A percentile compares a stretch with the other conserved stretches of the same genome.
Conservation (phyloP, 495 filamentous ascomycete genomes). For the Astrothelium macrocarpum region DNA sequence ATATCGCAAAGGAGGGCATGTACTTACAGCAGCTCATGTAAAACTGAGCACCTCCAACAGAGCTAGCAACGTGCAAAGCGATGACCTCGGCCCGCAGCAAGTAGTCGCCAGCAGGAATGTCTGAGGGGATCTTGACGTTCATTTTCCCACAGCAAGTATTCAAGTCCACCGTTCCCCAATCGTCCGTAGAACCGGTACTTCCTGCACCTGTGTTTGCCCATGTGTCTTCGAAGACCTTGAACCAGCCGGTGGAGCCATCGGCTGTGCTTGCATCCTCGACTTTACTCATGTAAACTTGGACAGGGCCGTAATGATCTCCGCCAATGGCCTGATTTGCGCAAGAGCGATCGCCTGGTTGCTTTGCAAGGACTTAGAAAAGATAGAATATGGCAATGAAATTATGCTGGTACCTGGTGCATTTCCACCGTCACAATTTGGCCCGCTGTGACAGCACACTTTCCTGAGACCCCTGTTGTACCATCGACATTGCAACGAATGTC, state of each 20-base stretch:
- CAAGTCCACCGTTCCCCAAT: conserved; percentile 37
- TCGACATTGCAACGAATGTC: conserved; percentile 3
- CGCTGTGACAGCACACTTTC: conserved; percentile 6
- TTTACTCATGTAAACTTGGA: conserved; percentile 45
- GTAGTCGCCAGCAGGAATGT: conserved; percentile 43
- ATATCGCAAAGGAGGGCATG: not conserved
- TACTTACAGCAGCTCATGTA: conserved; percentile 40
- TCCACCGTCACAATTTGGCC: conserved; percentile 28
- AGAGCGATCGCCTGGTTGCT: conserved; percentile 38
- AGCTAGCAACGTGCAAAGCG: conserved; percentile 40
- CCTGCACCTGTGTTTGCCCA: conserved; percentile 48
- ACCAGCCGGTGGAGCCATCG: conserved; percentile 24
- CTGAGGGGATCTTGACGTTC: conserved; percentile 37
- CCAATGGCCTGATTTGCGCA: conserved; percentile 42
- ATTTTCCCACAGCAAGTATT: conserved; percentile 39
- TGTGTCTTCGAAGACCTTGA: conserved; percentile 24
- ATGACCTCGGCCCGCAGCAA: conserved; percentile 44
- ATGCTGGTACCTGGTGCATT: conserved; percentile 38
- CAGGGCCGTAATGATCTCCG: conserved; percentile 43
- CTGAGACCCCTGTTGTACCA: not conserved
- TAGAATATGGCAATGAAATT: not conserved
- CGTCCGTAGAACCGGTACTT: conserved; percentile 26
- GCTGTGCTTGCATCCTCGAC: conserved; percentile 42
- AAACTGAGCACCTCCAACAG: conserved; percentile 35
- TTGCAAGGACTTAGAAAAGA: not conserved